phyloP scores from a whole-genome alignment of 164 flowering plant genomes.

The Vitis amurensis region DNA sequence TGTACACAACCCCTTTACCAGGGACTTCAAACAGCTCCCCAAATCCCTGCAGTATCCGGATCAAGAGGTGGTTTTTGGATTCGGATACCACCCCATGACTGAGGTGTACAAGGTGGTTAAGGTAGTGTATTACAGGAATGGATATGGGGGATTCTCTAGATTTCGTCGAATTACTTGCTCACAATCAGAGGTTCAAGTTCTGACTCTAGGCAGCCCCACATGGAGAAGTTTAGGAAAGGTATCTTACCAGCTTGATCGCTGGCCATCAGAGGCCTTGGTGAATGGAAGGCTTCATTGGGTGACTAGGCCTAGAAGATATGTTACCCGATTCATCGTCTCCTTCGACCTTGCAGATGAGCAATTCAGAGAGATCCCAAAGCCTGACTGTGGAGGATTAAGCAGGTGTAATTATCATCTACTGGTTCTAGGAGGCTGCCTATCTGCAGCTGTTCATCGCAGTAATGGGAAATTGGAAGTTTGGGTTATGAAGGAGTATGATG shows the following conservation, averaged over 20 bases:
- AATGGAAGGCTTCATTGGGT: slow-evolving; percentile 23
- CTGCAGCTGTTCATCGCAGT: neutral
- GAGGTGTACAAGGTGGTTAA: slow-evolving; percentile 20
- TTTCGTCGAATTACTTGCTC: neutral
- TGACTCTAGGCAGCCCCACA: neutral
- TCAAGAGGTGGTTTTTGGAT: slow-evolving; percentile 8
- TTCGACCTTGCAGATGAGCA: slow-evolving; percentile 18
- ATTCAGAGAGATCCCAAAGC: slow-evolving; percentile 13
- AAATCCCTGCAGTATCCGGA: neutral
- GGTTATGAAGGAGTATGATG: slow-evolving; percentile 16
- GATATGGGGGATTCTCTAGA: neutral
- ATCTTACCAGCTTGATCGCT: neutral
- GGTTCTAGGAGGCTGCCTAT: slow-evolving; percentile 6
- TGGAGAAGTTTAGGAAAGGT: slow-evolving; percentile 14
- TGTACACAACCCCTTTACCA: slow-evolving; percentile 19
- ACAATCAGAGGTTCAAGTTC: slow-evolving; percentile 5
- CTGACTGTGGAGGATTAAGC: neutral
- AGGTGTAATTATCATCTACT: neutral
- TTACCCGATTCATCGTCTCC: neutral
- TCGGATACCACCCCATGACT: slow-evolving; percentile 10
- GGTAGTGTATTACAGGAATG: neutral
- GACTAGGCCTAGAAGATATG: neutral
- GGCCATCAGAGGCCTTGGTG: slow-evolving; percentile 7
- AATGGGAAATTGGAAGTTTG: slow-evolving; percentile 1
- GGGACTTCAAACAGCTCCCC: slow-evolving; percentile 9